These are phyloP conservation scores for Cyclotella sp. DNA, from an alignment of 108 stramenopile species.

Conservation along the genomic window DNA sequence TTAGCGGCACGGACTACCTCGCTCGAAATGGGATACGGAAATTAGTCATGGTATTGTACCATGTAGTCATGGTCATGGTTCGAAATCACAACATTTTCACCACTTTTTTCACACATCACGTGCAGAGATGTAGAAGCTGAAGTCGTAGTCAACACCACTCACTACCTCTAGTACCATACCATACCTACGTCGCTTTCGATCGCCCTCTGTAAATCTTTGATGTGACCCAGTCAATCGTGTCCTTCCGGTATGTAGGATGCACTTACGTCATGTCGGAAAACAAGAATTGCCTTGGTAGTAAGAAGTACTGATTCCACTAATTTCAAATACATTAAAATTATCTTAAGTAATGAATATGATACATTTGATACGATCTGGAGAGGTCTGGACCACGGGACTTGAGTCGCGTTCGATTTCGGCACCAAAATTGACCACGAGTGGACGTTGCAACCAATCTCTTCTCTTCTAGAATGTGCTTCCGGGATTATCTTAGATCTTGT, in stretches of 20 bases:
- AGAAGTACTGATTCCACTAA: background rate
- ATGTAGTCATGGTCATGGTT: too few relatives aligned
- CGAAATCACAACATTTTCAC: too few relatives aligned
- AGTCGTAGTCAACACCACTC: background rate
- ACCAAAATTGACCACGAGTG: background rate
- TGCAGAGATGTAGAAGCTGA: too few relatives aligned
- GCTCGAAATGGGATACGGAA: too few relatives aligned
- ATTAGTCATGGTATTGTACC: too few relatives aligned
- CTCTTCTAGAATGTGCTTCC: slow-evolving; percentile 3
- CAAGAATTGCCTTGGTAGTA: background rate
- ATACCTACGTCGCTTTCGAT: background rate
- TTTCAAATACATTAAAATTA: background rate
- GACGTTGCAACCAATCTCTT: slow-evolving; percentile 1
- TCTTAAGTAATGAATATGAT: background rate
- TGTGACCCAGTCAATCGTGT: slow-evolving; percentile 4
- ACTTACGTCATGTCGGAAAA: background rate
- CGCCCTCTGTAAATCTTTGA: background rate
- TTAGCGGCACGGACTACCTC: too few relatives aligned
- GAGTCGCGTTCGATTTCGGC: background rate
- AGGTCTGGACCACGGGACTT: background rate
- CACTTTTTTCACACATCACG: too few relatives aligned
- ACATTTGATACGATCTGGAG: background rate
- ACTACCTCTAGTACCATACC: background rate
- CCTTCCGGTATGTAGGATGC: background rate
- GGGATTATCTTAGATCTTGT: background rate